Base-by-base conservation (phyloP, 106 monocot species). In the Amphibolis antarctica region DNA sequence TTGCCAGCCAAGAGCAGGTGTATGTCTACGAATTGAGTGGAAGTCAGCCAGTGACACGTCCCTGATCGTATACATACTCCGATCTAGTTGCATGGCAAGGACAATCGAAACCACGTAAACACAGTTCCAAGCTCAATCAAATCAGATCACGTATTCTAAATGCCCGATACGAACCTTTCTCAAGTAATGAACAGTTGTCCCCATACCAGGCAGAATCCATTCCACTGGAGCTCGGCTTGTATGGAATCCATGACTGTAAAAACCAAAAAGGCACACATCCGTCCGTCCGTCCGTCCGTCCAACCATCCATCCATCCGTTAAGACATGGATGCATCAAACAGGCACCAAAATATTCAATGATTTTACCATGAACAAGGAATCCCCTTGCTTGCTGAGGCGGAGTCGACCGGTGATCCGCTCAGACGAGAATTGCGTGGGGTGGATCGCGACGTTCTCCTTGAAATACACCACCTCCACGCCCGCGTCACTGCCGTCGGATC, bases 381-480 rank as follows among this genome's bases (percentile, higher is more conserved):
- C 28, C 1, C 56, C 71, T 15, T 78, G 77, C 75, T 82, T 80
- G 49, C 76, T n/a, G 64, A 90, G 80, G 13, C 77, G 71, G 59
- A 90, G 55, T 11, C 85, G 75, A 24, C 89, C 89, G 56, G 74
- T 83, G 55, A 90, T 90, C 68, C 89, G 47, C 57, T 80, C 82
- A 12, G 77, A 70, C 4, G 69, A 80, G 64, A 76, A 85, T 66
- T 90, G 85, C 14, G 77, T 78, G 1, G 89, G 89, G 58, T 85
- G 89, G 53, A 90, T 83, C 15, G 89, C 73, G 30, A 90, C 85
- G 64, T 83, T 80, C 45, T 90, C 89, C 73, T 83, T 90, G 51
- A 47, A 66, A 62, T 73, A 88, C 4, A 87, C 71, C 28, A 74
- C 49, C 66, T 79, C 81, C 21, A 48, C 68, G 14, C 44, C 69